Evolutionary conservation across 139 green algal species (phyloP), one percentile per base, ranked within the genome.

Genomic region (Gonium pectorale): DNA sequence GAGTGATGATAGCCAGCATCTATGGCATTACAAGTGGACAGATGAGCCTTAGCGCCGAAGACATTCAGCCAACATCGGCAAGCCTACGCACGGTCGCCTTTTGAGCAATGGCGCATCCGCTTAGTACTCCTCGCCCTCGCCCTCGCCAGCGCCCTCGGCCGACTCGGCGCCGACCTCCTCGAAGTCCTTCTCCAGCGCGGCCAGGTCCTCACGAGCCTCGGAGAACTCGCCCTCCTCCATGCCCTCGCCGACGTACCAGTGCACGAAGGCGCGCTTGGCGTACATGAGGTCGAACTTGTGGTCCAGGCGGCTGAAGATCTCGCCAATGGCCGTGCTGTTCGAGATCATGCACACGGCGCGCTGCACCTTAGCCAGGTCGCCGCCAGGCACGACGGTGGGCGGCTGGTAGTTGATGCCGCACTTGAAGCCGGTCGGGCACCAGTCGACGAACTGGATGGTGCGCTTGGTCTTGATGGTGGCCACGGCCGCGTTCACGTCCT

Each of bases 271-370:
- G 88, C 97, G 95, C 97, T 99, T 99, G 94, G 97, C 96, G 85
- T 99, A 99, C 97, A 99, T 99, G 2, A 99, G 96, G 86, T 99
- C 97, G 84, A 99, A 99, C 96, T 99, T 99, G 95, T 99, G 97
- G 91, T 99, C 96, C 85, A 99, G 94, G 81, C 97, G 91, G 85
- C 91, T 95, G 93, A 98, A 99, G 82, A 99, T 98, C 93, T 99
- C 97, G 54, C 97, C 96, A 87, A 99, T 98, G 89, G 96, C 96
- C 35, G 97, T 99, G 83, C 94, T 97, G 97, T 99, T 99, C 92
- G 95, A 97, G 91, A 99, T 99, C 97, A 99, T 99, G 96, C 97
- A 99, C 88, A 99, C 97, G 71, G 97, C 96, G 85, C 97, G 96
- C 95, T 99, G 96, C 79, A 99, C 97, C 97, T 99, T 99, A 89